A percentile compares a stretch with the other conserved stretches of the same genome.
Evolutionary conservation across 805 yeast genomes (phyloP).

Genomic region (Tetrapisispora taiwanensis): DNA sequence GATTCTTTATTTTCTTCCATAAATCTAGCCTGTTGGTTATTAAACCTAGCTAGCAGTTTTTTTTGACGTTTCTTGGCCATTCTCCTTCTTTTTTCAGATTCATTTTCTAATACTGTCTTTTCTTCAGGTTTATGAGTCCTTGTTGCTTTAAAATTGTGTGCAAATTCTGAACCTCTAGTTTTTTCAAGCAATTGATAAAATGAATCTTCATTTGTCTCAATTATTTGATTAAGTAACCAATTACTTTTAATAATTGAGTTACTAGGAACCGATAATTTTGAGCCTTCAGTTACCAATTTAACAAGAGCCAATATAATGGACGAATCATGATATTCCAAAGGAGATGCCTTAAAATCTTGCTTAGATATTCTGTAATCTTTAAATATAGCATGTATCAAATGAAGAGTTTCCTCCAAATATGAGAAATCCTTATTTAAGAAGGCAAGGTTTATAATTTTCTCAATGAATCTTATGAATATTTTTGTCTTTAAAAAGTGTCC

Average conservation of each 20-base stretch:
- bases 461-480: slow-evolving; percentile 46
- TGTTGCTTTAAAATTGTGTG: slow-evolving; percentile 35
- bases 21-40: slow-evolving; percentile 66
- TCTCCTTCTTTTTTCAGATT: slow-evolving; percentile 43
- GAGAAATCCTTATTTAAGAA: slow-evolving; percentile 42
- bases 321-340: slow-evolving; percentile 38
- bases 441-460: slow-evolving; percentile 46
- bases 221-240: slow-evolving; percentile 40
- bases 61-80: slow-evolving; percentile 54
- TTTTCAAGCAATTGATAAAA: slow-evolving; percentile 43
- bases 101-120: slow-evolving; percentile 37
- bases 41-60: slow-evolving; percentile 51
- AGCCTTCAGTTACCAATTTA: slow-evolving; percentile 37
- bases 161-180: slow-evolving; percentile 48
- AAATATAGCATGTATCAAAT: slow-evolving; percentile 56
- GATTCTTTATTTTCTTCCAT: slow-evolving; percentile 39
- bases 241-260: slow-evolving; percentile 46
- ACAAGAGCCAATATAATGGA: slow-evolving; percentile 30
- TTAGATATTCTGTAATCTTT: slow-evolving; percentile 35
- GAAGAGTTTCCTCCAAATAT: slow-evolving; percentile 51
- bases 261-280: slow-evolving; percentile 34
- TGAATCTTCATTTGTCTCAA: slow-evolving; percentile 36
- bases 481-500: slow-evolving; percentile 43
- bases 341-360: slow-evolving; percentile 42
- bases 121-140: slow-evolving; percentile 25